Evolutionary conservation across 2,329 filamentous ascomycete species (phyloP).

Genomic region (Aspergillus transmontanensis): DNA sequence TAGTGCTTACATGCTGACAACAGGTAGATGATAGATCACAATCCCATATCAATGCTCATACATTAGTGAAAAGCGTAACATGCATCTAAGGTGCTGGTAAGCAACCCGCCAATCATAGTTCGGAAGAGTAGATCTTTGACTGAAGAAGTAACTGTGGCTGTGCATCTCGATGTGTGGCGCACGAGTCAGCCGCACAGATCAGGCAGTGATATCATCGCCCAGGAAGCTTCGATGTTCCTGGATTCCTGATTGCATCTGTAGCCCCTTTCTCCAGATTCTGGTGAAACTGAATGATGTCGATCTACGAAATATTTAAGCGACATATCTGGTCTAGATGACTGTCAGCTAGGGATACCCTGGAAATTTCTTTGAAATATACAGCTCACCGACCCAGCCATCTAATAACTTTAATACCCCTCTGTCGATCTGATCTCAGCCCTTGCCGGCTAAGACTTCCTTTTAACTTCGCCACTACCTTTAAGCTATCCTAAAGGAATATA

Average conservation of each 20-base stretch:
- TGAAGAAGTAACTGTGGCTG: conserved; percentile 3
- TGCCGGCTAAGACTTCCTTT: background rate
- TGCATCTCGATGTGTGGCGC: background rate
- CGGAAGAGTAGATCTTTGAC: background rate
- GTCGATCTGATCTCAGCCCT: background rate
- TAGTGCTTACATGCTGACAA: background rate
- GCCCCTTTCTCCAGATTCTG: background rate
- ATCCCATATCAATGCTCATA: background rate
- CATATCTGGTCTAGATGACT: background rate
- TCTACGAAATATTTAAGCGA: background rate
- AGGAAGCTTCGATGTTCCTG: background rate
- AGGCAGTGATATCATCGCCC: conserved; percentile 13
- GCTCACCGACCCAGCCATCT: background rate
- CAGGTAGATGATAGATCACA: background rate
- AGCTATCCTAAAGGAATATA: background rate
- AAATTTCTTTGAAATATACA: background rate
- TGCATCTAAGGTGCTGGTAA: background rate
- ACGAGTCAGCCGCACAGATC: background rate
- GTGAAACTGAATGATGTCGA: background rate
- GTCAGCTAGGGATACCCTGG: background rate
- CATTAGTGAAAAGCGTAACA: background rate
- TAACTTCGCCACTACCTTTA: background rate
- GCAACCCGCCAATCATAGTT: background rate
- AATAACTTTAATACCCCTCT: background rate
- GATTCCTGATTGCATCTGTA: background rate